These are phyloP conservation scores for Rubia balearica DNA, from an alignment of 305 asterid species.

Conservation along the genomic window DNA sequence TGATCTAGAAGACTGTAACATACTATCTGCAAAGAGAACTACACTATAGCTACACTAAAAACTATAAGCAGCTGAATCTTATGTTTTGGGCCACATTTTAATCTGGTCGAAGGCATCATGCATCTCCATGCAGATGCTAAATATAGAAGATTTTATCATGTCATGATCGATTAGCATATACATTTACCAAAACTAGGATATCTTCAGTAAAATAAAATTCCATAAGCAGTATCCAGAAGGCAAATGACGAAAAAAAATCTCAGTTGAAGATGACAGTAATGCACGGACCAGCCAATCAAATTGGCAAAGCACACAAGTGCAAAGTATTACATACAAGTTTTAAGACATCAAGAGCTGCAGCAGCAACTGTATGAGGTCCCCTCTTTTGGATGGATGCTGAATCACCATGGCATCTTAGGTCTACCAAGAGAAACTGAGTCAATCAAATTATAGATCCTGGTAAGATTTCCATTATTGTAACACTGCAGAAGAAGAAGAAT, in stretches of 20 bases:
- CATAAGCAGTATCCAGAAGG: not conserved
- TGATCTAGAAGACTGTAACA: not conserved
- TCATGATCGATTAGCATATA: not conserved
- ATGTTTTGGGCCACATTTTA: not conserved
- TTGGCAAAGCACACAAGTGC: conserved; percentile 10
- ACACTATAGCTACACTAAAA: not conserved
- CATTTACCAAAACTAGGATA: not conserved
- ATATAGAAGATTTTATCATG: not conserved
- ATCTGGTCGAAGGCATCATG: not conserved
- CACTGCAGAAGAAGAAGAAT: not conserved
- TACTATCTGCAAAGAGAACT: not conserved
- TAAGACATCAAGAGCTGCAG: conserved; percentile 94
- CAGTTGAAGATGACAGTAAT: not conserved
- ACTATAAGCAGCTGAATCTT: not conserved
- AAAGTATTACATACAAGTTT: conserved; percentile 60
- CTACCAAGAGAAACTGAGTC: conserved; percentile 89
- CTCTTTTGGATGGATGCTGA: conserved; percentile 71
- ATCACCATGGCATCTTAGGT: conserved; percentile 98
- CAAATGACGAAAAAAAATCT: not conserved
- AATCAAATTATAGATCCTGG: conserved; percentile 23
- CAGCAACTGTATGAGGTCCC: conserved; percentile 79
- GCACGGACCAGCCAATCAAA: not conserved
- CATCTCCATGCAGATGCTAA: not conserved
- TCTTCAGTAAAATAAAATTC: not conserved
- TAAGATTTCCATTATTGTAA: conserved; percentile 21